Conservation (phyloP, 1,284 basidiomycete species). For the Microbotryum silenes-acaulis region DNA sequence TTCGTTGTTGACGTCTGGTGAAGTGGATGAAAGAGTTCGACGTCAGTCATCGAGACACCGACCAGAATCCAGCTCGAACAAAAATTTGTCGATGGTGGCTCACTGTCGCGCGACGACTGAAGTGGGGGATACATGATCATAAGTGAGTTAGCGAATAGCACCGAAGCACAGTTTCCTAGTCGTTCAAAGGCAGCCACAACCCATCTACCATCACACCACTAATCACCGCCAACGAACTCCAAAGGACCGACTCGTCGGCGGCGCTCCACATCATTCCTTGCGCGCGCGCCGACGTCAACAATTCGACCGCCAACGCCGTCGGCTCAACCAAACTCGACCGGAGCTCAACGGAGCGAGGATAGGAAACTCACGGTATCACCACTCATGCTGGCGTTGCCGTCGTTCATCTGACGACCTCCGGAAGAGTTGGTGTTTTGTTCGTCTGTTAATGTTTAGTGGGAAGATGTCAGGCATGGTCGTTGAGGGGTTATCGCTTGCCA, state of each 20-base stretch:
- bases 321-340: neutral
- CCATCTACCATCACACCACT: too few relatives aligned
- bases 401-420: conserved; percentile 22
- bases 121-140: too few relatives aligned
- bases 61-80: too few relatives aligned
- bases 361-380: conserved; percentile 24
- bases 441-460: too few relatives aligned
- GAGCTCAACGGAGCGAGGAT: neutral
- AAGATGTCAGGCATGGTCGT: neutral
- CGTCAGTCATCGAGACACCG: neutral
- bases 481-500: neutral
- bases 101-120: neutral
- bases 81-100: neutral
- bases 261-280: neutral
- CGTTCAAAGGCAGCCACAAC: neutral
- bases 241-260: too few relatives aligned
- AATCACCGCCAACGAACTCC: neutral
- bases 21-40: neutral
- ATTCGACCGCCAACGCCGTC: neutral
- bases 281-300: neutral
- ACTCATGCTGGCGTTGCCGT: conserved; percentile 13
- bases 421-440: conserved; percentile 4
- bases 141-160: neutral
- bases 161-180: neutral
- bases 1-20: conserved; percentile 5